Evolutionary conservation across 371 early-diverging fungal genomes (phyloP), one percentile per base, ranked within the genome.

Genomic region (Mucor velutinosus): DNA sequence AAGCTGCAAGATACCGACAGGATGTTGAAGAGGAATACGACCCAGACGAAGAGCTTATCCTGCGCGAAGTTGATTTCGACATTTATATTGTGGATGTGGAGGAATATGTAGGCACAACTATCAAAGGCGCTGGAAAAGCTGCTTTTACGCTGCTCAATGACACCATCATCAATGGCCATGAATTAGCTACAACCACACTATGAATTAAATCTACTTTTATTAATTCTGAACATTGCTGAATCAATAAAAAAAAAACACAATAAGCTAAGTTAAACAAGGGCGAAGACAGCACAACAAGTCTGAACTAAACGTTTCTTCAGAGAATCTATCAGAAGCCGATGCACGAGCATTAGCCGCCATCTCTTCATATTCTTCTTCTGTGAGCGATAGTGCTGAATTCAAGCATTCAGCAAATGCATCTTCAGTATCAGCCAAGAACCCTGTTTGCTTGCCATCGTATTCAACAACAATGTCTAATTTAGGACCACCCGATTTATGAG

Each of bases 401-500:
- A 95, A 64, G 51, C 82, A 73, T 32, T 85, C 80, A 0, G 94
- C 93, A 83, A 90, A 95, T 25, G 85, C 84, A 4, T 90, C 84
- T 0, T 76, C 82, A 4, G 87, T 81, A 17, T 76, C 75, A 4
- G 94, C 95, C 56, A 95, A 76, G 68, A 84, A 94, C 8, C 84
- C 86, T 51, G 79, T 86, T 6, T 55, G 71, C 10, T 76, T 69
- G n/a, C 73, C 86, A 68, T 83, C 76, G 58, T 84, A 80, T 5
- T 82, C 81, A 0, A 76, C 77, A 0, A 98, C 90, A 75, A 99
- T 99, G 74, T 99, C 98, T 79, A 91, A 76, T 74, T 92, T 90
- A 1, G 99, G 99, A 0, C 99, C 99, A 23, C 92, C 99, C 17
- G 97, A 97, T 69, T 95, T 88, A 75, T 99, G 94, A 2, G 94